phyloP scores from a whole-genome alignment of 768 basidiomycete species.

The Collybia sordida region DNA sequence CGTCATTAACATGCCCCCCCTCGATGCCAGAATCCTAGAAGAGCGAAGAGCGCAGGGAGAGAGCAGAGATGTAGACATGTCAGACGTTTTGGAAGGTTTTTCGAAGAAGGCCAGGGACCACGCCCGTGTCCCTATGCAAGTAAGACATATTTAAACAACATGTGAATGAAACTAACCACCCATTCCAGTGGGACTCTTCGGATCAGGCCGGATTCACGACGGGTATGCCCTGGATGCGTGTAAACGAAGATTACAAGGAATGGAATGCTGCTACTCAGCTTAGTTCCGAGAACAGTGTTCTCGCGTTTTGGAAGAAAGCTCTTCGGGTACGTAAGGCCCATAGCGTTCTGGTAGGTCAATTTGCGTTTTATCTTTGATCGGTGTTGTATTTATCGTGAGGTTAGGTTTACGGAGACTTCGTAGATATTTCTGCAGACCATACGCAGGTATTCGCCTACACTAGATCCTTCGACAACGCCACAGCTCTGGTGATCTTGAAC shows the following conservation, averaged over 20 bases:
- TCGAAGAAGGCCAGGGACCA: constrained; percentile 71
- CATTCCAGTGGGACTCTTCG: constrained; percentile 52
- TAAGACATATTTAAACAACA: constrained; percentile 14
- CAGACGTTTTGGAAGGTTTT: constrained; percentile 55
- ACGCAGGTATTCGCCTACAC: constrained; percentile 57
- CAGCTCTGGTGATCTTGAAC: constrained; percentile 48
- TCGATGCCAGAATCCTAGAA: constrained; percentile 36
- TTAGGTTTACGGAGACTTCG: constrained; percentile 64
- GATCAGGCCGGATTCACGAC: constrained; percentile 64
- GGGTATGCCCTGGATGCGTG: constrained; percentile 71
- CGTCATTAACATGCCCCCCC: background rate
- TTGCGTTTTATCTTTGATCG: too few species aligned
- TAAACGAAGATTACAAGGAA: constrained; percentile 59
- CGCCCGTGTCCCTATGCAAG: constrained; percentile 70
- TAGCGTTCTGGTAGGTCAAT: constrained; percentile 46
- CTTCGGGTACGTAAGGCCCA: constrained; percentile 53
- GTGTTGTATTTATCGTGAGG: too few species aligned
- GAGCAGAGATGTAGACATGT: constrained; percentile 53
- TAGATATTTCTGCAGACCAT: constrained; percentile 43
- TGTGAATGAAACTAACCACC: background rate
- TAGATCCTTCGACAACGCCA: constrained; percentile 34
- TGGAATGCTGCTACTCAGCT: constrained; percentile 59
- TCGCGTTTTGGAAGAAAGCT: constrained; percentile 60
- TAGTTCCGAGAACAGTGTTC: constrained; percentile 48
- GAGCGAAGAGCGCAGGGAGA: constrained; percentile 33